A percentile compares a stretch with the other conserved stretches of the same genome.
Conservation (phyloP, 345 rosid species). For the Sonneratia alba region DNA sequence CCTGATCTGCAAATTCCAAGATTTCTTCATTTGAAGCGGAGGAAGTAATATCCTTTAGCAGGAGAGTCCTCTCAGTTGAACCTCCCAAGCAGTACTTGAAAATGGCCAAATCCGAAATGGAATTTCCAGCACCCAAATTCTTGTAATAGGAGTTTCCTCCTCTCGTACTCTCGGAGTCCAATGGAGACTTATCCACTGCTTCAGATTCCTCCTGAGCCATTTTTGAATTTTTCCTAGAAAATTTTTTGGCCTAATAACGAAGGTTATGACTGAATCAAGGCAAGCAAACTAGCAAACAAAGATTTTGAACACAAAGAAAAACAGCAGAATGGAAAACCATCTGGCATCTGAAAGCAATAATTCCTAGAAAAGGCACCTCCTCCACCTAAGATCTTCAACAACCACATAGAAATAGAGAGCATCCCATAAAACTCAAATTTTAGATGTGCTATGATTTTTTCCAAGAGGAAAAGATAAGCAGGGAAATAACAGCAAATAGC, state of each 20-base stretch:
- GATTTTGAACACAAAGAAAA: constrained; percentile 5
- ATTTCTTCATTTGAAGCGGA: constrained; percentile 57
- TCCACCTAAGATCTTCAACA: neutral
- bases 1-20: constrained; percentile 60
- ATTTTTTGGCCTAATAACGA: constrained; percentile 29
- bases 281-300: constrained; percentile 1
- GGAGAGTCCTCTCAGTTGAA: constrained; percentile 54
- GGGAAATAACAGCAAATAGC: neutral
- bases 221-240: constrained; percentile 19
- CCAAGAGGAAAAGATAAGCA: neutral
- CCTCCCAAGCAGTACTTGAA: constrained; percentile 81
- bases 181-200: constrained; percentile 35
- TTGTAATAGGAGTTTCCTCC: constrained; percentile 33
- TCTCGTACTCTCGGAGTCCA: constrained; percentile 54
- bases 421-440: neutral
- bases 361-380: neutral
- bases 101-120: constrained; percentile 48
- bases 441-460: neutral
- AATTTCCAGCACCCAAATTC: constrained; percentile 21
- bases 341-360: neutral
- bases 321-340: neutral
- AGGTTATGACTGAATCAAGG: constrained; percentile 1
- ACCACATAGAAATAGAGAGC: neutral
- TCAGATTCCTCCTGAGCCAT: constrained; percentile 24
- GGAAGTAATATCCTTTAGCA: constrained; percentile 71